Base-by-base conservation (phyloP, 306 rosid species). In the Carpinus fangiana region DNA sequence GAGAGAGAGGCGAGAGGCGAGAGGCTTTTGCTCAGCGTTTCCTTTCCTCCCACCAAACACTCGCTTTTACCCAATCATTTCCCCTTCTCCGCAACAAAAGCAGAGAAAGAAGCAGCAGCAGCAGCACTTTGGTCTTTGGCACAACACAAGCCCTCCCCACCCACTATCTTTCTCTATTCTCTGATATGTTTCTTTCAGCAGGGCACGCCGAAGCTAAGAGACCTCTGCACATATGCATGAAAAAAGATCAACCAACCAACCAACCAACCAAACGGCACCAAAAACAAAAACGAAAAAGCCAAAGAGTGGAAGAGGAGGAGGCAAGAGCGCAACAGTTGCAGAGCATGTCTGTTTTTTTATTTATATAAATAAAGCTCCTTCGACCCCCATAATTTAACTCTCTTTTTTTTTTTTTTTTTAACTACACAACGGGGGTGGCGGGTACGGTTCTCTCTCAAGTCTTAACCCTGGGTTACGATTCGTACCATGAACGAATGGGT, bases 191-290 rank as follows among this genome's bases (percentile, higher is more conserved):
- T 38, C n/a, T 74, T 84, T 76, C 55, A 21, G 56, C 51, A 53
- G 74, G 53, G 86, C 79, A 80, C 66, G 82, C 84, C 62, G 7
- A 84, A 90, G 73, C 73, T n/a, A 76, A 55, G n/a, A 45, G 26
- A 11, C 26, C 11, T 41, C 57, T 28, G 62, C 17, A 66, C 43
- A 51, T 5, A 41, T n/a, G 74, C 34, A 73, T 43, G 64, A 57
- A 23, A 23, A 67, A 54, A 81, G 60, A 41, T 51, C 53, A 84
- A 73, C 78, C 50, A 50, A 61, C 84, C 50, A 50, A 61, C 84
- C 50, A 79, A 82, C 85, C 85, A 82, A 80, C 81, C 79, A 85
- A 86, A 53, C 75, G 41, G 73, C 84, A 79, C 84, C 86, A 81
- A 82, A 79, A 73, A 79, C 59, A 79, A 55, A 83, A 60, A 80